Percentiles rank a stretch among this genome's conserved stretches.
Evolutionary conservation across 208 protist genomes (phyloP).

Genomic region (Trypanosoma grayi): DNA sequence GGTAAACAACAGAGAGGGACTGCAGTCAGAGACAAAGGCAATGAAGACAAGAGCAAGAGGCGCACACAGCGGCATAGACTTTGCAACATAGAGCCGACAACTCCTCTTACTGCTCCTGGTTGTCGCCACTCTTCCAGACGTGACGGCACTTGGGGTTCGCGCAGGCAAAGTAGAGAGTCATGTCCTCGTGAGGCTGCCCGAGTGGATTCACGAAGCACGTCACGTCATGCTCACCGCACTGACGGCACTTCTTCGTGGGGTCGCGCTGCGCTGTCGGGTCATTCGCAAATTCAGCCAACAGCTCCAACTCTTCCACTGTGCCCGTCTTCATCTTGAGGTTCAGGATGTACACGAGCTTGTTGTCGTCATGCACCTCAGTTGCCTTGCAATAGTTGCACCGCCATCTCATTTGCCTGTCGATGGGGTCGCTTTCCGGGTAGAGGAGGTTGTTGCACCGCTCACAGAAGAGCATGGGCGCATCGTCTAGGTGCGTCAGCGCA

Average conservation of each 20-base stretch:
- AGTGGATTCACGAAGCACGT: constrained; percentile 90
- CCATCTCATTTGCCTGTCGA: constrained; percentile 62
- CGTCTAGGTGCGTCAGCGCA: constrained; percentile 24
- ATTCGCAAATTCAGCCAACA: constrained; percentile 84
- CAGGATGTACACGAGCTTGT: constrained; percentile 85
- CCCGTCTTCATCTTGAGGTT: constrained; percentile 85
- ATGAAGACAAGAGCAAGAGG: constrained; percentile 2
- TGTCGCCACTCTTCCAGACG: constrained; percentile 79
- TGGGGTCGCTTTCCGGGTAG: constrained; percentile 71
- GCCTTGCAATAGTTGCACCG: constrained; percentile 86
- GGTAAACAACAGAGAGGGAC: constrained; percentile 6
- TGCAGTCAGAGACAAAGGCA: constrained; percentile 1
- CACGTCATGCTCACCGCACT: constrained; percentile 66
- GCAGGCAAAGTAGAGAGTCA: constrained; percentile 90
- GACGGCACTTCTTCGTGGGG: constrained; percentile 67
- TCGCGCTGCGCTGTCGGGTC: constrained; percentile 89
- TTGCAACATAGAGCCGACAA: neutral
- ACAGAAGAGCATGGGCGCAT: constrained; percentile 89
- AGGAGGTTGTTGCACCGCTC: constrained; percentile 83
- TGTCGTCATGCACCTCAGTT: constrained; percentile 72
- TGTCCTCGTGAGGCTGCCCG: constrained; percentile 85
- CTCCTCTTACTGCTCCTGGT: constrained; percentile 35
- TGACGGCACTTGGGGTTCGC: constrained; percentile 75
- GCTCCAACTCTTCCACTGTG: constrained; percentile 68
- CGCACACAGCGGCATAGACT: constrained; percentile 1